Evolutionary conservation across 2,329 filamentous ascomycete genomes (phyloP), one percentile per base, ranked within the genome.

Genomic region (Penicillium occitanis): DNA sequence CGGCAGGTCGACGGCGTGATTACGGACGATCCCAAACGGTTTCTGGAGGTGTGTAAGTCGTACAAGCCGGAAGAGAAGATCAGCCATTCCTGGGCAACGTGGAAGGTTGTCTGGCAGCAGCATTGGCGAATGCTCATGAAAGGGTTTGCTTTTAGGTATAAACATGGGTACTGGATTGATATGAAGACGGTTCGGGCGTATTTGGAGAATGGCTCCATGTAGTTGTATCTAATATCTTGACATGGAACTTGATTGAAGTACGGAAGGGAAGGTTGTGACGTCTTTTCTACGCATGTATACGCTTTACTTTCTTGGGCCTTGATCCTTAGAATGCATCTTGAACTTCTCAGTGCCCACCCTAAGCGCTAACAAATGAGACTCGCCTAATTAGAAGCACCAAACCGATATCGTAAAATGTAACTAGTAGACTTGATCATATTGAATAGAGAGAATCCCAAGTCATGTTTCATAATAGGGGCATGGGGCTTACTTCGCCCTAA

Each of bases 1-100:
- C 80, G 85, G 57, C 76, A 77, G 3, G 80, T 96, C 1, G 91
- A 96, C 71, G 93, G 92, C 0, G 90, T 97, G 3, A 89, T 97
- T 63, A 96, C 93, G 0, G 93, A 97, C 73, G 88, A 97, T 70
- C 91, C 91, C 0, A 85, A 85, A 74, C 55, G 40, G 35, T 61
- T 46, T 53, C 28, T 66, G 2, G 35, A 48, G 28, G 48, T 66
- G 5, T 64, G 61, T 57, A 42, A 67, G 22, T 51, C 17, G 44
- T 67, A 65, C 17, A 33, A 65, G 40, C 37, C 57, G 37, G 25
- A 33, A 22, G 65, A 65, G 40, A 65, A 60, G 37, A 2, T 67
- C 51, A 35, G 44, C 42, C 65, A 64, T 6, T 57, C 65, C 28
- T 57, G 61, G 62, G 25, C 22, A 44, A 58, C 65, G 5, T 67